Evolutionary conservation across 495 filamentous ascomycete genomes (phyloP).

Genomic region (Oleoguttula mirabilis): DNA sequence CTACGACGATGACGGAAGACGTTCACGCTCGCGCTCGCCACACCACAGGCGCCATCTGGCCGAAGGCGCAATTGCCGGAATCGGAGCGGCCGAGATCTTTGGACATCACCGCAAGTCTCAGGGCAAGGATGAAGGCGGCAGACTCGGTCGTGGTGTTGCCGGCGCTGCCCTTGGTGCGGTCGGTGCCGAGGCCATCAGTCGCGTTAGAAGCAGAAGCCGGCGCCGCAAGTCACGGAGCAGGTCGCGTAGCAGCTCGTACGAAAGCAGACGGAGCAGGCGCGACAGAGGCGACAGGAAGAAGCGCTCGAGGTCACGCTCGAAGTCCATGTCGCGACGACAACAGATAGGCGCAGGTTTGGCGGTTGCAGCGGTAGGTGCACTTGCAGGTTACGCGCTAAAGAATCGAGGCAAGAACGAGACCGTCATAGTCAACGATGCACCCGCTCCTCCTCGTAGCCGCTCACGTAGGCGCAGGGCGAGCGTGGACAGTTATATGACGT

Average conservation of each 20-base stretch:
- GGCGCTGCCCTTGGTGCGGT: constrained; percentile 73
- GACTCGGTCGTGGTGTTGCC: constrained; percentile 62
- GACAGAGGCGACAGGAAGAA: constrained; percentile 7
- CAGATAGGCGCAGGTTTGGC: constrained; percentile 62
- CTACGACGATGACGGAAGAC: constrained; percentile 21
- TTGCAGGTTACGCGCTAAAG: constrained; percentile 62
- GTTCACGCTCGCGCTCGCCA: constrained; percentile 39
- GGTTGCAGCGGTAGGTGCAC: constrained; percentile 70
- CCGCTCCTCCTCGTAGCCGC: constrained; percentile 47
- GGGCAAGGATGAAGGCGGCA: constrained; percentile 46
- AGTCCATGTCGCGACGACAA: constrained; percentile 34
- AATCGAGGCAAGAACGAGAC: constrained; percentile 48
- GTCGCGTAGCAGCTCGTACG: constrained; percentile 17
- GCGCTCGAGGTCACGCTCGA: constrained; percentile 34
- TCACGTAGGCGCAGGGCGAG: constrained; percentile 28
- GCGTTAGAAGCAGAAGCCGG: constrained; percentile 48
- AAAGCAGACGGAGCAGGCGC: neutral
- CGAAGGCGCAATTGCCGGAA: constrained; percentile 71
- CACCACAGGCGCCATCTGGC: constrained; percentile 72
- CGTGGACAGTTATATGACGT: constrained; percentile 4
- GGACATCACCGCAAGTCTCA: constrained; percentile 53
- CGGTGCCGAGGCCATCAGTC: constrained; percentile 65
- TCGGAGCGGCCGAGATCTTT: constrained; percentile 62
- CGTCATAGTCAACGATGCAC: constrained; percentile 40
- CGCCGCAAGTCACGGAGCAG: constrained; percentile 25